Percentiles rank a stretch among this genome's conserved stretches.
Evolutionary conservation across 495 filamentous ascomycete species (phyloP).

Genomic region (Geoglossum glabrum): DNA sequence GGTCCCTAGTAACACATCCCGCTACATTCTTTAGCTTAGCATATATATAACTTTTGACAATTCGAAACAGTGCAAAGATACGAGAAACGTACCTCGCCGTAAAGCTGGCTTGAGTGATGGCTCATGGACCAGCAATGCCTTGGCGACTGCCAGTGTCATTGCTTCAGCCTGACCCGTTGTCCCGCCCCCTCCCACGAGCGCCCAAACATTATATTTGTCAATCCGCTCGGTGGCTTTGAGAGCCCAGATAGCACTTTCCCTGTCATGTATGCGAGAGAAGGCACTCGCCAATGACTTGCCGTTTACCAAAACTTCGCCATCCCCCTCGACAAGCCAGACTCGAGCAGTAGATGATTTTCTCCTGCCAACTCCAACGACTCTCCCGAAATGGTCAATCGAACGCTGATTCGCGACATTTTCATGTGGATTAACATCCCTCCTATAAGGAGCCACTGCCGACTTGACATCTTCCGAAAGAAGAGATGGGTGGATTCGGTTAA

Average conservation of each 20-base stretch:
- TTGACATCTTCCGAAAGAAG: slow-evolving; percentile 51
- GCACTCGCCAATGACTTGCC: slow-evolving; percentile 56
- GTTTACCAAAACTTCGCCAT: slow-evolving; percentile 76
- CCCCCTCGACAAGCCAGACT: slow-evolving; percentile 76
- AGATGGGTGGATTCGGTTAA: slow-evolving; percentile 71
- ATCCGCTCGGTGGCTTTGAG: slow-evolving; percentile 61
- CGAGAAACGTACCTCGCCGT: slow-evolving; percentile 52
- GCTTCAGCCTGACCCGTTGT: slow-evolving; percentile 92
- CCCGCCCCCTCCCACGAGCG: slow-evolving; percentile 61
- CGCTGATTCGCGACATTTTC: slow-evolving; percentile 33
- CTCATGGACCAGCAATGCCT: slow-evolving; percentile 76
- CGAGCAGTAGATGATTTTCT: slow-evolving; percentile 70
- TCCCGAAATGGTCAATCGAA: slow-evolving; percentile 49
- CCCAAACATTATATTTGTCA: slow-evolving; percentile 97
- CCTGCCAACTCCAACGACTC: slow-evolving; percentile 57
- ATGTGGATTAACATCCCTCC: slow-evolving; percentile 53
- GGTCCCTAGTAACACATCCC: slow-evolving; percentile 79
- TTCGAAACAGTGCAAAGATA: not conserved
- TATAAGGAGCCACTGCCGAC: slow-evolving; percentile 43
- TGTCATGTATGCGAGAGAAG: slow-evolving; percentile 79
- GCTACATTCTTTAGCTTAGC: slow-evolving; percentile 30
- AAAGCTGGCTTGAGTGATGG: slow-evolving; percentile 72
- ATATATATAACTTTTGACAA: not conserved
- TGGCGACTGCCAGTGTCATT: slow-evolving; percentile 75
- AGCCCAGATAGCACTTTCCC: slow-evolving; percentile 86